Evolutionary conservation across 1,284 basidiomycete genomes (phyloP), one percentile per base, ranked within the genome.

Genomic region (Dichomitus squalens): DNA sequence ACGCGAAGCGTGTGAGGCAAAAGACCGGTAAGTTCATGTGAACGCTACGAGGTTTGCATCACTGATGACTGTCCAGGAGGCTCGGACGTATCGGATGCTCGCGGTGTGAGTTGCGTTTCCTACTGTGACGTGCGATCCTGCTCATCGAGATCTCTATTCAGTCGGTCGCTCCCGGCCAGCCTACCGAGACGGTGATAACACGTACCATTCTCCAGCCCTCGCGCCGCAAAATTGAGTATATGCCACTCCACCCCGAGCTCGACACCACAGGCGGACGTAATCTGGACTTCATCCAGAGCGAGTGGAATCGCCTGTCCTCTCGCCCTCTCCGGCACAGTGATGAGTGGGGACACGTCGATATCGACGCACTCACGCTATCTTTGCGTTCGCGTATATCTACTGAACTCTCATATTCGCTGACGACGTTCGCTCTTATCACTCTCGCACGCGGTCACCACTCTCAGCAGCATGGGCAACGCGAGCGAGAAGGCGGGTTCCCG

Each of bases 371-470:
- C 51, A 89, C 88, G 36, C 89, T 99, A 88, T 93, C 93, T 31
- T 75, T 99, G 50, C 88, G 95, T 36, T 96, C 93, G 34, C 81
- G 96, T 36, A 75, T 98, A 39, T 84, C 88, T 3, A 81, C 83
- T 41, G 96, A 99, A 70, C 76, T 97, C 41, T 88, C 93, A 3
- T 98, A 96, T 71, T 93, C 92, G 4, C 76, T 99, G 64, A 95
- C 95, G 25, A 93, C 93, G 1, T 80, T 98, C 63, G 88, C 88
- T n/a, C 79, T 98, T 68, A 77, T 99, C 54, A 90, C 90, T 3
- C 87, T 90, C 5, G 85, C 91, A 82, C 82, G 85, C 27, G 83
- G 85, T 44, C 76, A 66, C 14, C 56, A 83, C 65, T 47, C 36
- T n/a, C 51, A 53, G 31, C 56, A 57, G 18, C 39, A 47, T n/a